Evolutionary conservation across 306 rosid species (phyloP).

Genomic region (Casuarina equisetifolia): DNA sequence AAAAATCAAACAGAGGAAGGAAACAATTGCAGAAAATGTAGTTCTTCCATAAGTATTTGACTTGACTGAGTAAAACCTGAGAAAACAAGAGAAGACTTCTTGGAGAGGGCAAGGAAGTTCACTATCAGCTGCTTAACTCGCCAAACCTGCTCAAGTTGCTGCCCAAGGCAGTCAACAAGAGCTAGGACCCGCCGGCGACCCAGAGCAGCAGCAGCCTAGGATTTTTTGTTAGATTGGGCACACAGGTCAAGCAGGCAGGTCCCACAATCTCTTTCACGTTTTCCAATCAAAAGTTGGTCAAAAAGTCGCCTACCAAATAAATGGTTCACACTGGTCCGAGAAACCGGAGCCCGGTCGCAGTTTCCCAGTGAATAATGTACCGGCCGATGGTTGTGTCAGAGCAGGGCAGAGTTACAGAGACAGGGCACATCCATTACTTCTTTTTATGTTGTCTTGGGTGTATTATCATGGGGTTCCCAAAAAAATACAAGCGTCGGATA

Average conservation of each 20-base stretch:
- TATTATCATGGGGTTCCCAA: no score
- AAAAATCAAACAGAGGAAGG: background rate
- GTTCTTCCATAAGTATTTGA: background rate
- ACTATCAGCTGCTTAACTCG: background rate
- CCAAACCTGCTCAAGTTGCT: background rate
- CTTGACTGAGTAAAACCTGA: background rate
- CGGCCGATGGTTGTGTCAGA: background rate
- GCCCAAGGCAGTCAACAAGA: background rate
- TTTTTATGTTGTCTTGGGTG: no score
- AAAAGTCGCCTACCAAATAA: constrained; percentile 17
- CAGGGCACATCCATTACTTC: no score
- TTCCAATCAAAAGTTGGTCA: constrained; percentile 33
- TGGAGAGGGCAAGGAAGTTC: background rate
- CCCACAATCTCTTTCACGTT: constrained; percentile 16
- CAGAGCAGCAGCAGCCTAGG: constrained; percentile 24
- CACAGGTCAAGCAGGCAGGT: constrained; percentile 6
- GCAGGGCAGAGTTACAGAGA: no score
- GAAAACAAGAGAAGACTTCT: background rate
- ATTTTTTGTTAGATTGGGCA: constrained; percentile 9
- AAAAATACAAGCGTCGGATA: no score
- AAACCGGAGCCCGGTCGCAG: constrained; percentile 9
- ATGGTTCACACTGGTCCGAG: constrained; percentile 11
- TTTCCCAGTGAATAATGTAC: background rate
- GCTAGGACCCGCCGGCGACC: constrained; percentile 6
- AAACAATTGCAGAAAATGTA: no score